phyloP scores from a whole-genome alignment of 1,284 basidiomycete genomes.

The Ganoderma multipileum region DNA sequence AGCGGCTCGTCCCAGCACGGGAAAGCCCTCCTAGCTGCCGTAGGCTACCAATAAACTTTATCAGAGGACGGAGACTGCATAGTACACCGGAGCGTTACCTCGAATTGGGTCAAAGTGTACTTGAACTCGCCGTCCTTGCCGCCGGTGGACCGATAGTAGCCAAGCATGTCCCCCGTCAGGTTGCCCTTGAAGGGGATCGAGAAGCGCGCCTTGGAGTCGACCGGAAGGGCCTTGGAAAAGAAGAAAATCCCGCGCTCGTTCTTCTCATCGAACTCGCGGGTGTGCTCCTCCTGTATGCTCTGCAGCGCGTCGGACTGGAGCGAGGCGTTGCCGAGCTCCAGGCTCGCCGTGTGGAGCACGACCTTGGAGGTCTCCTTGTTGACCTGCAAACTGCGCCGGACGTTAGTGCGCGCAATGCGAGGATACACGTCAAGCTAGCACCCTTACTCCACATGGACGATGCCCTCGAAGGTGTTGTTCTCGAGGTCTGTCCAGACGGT shows the following conservation, averaged over 20 bases:
- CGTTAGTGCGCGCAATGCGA: background rate
- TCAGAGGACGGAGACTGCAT: too few relatives aligned
- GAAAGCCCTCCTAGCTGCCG: constrained; percentile 83
- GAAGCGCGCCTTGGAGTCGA: constrained; percentile 68
- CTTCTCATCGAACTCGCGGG: constrained; percentile 62
- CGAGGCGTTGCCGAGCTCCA: constrained; percentile 74
- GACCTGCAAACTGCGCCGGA: constrained; percentile 67
- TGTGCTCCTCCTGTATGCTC: constrained; percentile 55
- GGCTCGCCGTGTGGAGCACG: constrained; percentile 75
- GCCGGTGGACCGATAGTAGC: constrained; percentile 72
- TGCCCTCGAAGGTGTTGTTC: constrained; percentile 76
- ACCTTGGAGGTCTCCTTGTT: constrained; percentile 70
- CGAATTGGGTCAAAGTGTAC: constrained; percentile 83
- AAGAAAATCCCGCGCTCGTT: constrained; percentile 71
- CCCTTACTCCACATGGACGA: constrained; percentile 75
- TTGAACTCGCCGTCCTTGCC: constrained; percentile 62
- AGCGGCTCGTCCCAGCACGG: constrained; percentile 95
- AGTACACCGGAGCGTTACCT: constrained; percentile 53
- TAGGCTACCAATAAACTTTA: constrained; percentile 67
- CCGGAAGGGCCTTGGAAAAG: constrained; percentile 62
- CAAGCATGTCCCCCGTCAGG: constrained; percentile 75
- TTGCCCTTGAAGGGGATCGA: constrained; percentile 69
- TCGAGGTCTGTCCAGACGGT: constrained; percentile 87
- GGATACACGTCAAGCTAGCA: background rate
- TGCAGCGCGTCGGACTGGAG: constrained; percentile 68